Evolutionary conservation across 78 protist genomes (phyloP), one percentile per base, ranked within the genome.

Genomic region (Dictyostelium brefeldianum): DNA sequence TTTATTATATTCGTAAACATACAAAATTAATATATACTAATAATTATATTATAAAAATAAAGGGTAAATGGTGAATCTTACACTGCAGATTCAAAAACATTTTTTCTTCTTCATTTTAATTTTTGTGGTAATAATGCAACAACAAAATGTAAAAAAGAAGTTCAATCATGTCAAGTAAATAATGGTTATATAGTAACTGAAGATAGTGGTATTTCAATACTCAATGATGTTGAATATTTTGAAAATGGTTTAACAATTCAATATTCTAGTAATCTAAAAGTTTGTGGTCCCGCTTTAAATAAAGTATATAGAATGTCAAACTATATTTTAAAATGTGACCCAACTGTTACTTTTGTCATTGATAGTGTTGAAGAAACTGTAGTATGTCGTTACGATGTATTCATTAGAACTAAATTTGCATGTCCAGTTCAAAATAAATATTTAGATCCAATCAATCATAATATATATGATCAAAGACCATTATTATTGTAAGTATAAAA

Each of bases 201-300:
- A 3, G 43, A 36, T 36, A 62, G 31, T 62, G 70, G 70, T 69
- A 36, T 36, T 31, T 29, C 43, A 15, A 4, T 36, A 69, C n/a
- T 36, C 25, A 27, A 18, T 69, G 11, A 27, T 69, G 50, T 69
- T 18, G 46, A 27, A 36, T 69, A 31, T 46, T 36, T 17, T 69
- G 53, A 69, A 4, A 69, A 69, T 36, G 77, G 77, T 69, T 69
- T 69, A 15, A 69, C 77, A 14, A 36, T 69, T 36, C 77, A 69
- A 69, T 69, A 69, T 36, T 36, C 43, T 36, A 36, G 43, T 36
- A 36, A 36, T 36, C 43, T 3, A 36, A 36, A 36, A 36, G 43
- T 36, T 36, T 36, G 43, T 25, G 20, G n/a, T n/a, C n/a, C n/a
- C n/a, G n/a, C n/a, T n/a, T n/a, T 0, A 8, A 10, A 5, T 1